Evolutionary conservation across 345 rosid genomes (phyloP).

Genomic region (Citrus inodora): DNA sequence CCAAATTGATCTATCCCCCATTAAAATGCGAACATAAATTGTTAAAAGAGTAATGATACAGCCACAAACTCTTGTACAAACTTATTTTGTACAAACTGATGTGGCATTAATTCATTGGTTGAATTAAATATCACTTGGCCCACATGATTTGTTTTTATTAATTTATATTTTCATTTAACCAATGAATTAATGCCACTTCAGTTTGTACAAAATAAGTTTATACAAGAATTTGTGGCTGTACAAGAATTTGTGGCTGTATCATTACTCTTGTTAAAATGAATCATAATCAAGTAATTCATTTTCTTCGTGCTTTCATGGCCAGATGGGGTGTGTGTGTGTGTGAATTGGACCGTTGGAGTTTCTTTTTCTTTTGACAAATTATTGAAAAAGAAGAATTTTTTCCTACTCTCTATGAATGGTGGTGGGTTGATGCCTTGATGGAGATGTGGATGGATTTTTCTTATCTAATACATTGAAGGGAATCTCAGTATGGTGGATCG

Average conservation of each 20-base stretch:
- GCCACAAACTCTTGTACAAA: no score
- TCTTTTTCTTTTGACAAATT: background rate
- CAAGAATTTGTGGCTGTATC: no score
- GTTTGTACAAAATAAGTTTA: no score
- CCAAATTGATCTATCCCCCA: background rate
- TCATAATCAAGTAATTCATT: background rate
- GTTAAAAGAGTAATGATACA: no score
- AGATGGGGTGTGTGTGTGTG: background rate
- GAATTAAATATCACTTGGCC: no score
- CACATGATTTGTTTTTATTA: no score
- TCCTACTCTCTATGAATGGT: background rate
- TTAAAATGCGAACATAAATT: background rate
- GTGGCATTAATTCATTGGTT: no score
- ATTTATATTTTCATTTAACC: no score
- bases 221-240: no score
- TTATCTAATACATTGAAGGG: constrained; percentile 12
- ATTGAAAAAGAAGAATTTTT: background rate
- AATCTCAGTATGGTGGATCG: background rate
- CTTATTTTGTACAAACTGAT: no score
- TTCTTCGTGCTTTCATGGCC: background rate
- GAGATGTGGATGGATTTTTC: constrained; percentile 1
- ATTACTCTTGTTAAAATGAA: no score
- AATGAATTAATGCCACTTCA: no score
- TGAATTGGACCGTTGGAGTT: background rate
- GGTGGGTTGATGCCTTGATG: background rate